phyloP scores from a whole-genome alignment of 352 stramenopile genomes.

The Globisporangium paroecandrum region DNA sequence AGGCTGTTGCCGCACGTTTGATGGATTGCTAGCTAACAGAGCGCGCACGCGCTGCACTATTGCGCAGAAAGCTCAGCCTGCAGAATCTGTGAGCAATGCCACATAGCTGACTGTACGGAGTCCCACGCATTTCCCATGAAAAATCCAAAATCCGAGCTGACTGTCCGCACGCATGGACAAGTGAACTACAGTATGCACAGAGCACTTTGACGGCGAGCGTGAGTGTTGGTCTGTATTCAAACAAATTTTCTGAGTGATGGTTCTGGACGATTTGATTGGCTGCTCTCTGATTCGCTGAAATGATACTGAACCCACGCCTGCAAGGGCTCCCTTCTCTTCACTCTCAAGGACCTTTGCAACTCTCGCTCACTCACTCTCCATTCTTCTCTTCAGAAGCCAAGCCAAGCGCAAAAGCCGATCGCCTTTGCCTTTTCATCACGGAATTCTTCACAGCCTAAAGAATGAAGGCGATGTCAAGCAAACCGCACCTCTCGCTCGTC shows the following conservation, averaged over 20 bases:
- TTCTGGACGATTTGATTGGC: neutral
- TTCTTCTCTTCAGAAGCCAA: constrained; percentile 20
- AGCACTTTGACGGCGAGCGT: neutral
- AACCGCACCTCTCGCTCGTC: constrained; percentile 88
- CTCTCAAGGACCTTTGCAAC: neutral
- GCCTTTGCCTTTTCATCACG: too few relatives aligned
- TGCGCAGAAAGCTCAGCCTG: too few relatives aligned
- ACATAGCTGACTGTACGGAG: neutral
- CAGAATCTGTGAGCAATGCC: neutral
- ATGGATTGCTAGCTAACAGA: too few relatives aligned
- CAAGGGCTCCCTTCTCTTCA: neutral
- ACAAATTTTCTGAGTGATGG: neutral
- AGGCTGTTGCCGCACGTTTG: too few relatives aligned
- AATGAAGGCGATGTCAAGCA: constrained; percentile 19
- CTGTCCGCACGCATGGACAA: neutral
- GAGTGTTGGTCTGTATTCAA: neutral
- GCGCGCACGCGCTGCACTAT: too few relatives aligned
- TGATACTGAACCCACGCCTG: neutral
- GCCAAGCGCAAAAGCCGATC: too few relatives aligned
- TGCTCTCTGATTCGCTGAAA: neutral
- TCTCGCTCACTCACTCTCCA: neutral
- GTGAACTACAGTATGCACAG: too few relatives aligned
- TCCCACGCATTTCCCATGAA: neutral
- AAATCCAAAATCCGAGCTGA: neutral
- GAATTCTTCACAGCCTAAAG: too few relatives aligned